These are phyloP conservation scores for Oxytropis ochrocephala DNA, from an alignment of 306 rosid species.

Conservation along the genomic window DNA sequence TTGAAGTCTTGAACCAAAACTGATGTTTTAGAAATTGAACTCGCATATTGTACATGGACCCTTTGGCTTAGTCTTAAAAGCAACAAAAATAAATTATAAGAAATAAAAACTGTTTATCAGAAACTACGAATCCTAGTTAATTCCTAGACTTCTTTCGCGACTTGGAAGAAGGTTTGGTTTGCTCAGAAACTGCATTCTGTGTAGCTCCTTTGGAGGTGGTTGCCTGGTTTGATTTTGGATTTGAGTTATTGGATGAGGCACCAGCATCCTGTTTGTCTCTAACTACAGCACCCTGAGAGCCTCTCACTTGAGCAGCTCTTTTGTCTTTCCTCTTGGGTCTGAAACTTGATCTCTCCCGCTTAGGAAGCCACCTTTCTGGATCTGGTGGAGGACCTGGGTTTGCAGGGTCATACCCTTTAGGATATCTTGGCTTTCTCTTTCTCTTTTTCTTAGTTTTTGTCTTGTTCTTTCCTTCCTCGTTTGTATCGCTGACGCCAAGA, in stretches of 20 bases:
- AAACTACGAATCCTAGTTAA: conserved; percentile 17
- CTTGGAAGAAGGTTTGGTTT: conserved; percentile 58
- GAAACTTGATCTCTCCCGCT: conserved; percentile 85
- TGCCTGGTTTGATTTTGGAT: conserved; percentile 59
- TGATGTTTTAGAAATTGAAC: conserved; percentile 13
- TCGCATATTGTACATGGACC: conserved; percentile 1
- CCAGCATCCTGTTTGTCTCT: conserved; percentile 76
- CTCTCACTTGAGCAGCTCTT: conserved; percentile 97
- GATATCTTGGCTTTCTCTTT: conserved; percentile 96
- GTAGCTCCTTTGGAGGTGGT: conserved; percentile 51
- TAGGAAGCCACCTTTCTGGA: conserved; percentile 99
- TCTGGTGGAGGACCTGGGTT: conserved; percentile 98
- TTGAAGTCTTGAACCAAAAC: conserved; percentile 26
- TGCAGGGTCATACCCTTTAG: conserved; percentile 90
- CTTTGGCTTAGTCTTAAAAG: conserved; percentile 21
- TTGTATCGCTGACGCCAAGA: conserved; percentile 41
- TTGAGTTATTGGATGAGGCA: conserved; percentile 45
- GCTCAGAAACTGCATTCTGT: conserved; percentile 49
- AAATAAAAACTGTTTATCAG: conserved; percentile 15
- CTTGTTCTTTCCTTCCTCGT: conserved; percentile 71
- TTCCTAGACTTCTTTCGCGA: conserved; percentile 88
- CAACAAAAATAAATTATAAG: conserved; percentile 1
- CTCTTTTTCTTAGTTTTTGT: conserved; percentile 84
- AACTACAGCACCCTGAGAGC: conserved; percentile 84
- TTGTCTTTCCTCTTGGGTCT: conserved; percentile 98